Evolutionary conservation across 1,284 basidiomycete genomes (phyloP), one percentile per base, ranked within the genome.

Genomic region (Cryptococcus depauperatus): DNA sequence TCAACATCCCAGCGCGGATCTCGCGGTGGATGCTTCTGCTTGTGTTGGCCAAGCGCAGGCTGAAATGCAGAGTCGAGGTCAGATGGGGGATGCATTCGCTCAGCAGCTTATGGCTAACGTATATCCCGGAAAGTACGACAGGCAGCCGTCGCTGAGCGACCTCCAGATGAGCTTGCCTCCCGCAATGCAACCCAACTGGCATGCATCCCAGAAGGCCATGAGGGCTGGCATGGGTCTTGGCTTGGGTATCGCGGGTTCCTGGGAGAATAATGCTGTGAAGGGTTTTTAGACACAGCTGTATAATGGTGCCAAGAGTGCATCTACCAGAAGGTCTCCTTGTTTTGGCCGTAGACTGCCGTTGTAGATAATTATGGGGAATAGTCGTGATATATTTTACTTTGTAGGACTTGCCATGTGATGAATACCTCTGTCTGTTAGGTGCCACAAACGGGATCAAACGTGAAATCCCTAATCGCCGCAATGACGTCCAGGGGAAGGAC

Each of bases 171-270:
- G 42, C 41, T 43, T 26, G 19, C 39, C 41, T 19, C 45, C 47
- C 30, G 21, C 27, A n/a, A n/a, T n/a, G n/a, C 18, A 18, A 27
- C 32, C n/a, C n/a, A 16, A 22, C n/a, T 38, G 13, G 39, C 22
- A 5, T 39, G 19, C 18, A 29, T 28, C 38, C 19, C 19, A 52
- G 38, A 51, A 59, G 26, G 59, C 56, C 23, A 52, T 62, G 28
- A 51, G 58, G 9, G 42, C 48, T 16, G 59, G 58, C 19, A 58
- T 61, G 52, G 51, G 52, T 14, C 37, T 54, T 18, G 59, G 55
- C 19, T 35, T 55, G 34, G 54, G 56, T 37, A 47, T 56, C 43
- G 35, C 37, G 22, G 41, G 48, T 28, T 38, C 34, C 29, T n/a
- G 33, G 19, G 25, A 43, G 23, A 23, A 44, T n/a, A 25, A 41